Conservation (phyloP, 1,284 basidiomycete species). For the Thecaphora thlaspeos region DNA sequence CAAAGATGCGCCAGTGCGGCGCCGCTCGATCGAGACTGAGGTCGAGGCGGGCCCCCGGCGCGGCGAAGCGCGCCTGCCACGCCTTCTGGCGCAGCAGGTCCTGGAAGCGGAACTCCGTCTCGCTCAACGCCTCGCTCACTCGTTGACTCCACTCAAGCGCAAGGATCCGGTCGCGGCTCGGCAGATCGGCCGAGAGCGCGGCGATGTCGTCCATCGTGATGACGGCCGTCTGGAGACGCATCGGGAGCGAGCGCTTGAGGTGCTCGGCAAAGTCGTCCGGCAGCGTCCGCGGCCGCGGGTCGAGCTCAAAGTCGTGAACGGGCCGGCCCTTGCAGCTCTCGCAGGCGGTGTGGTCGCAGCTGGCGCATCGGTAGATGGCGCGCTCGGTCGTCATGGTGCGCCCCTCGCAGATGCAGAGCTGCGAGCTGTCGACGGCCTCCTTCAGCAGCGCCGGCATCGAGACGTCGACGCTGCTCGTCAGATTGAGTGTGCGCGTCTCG, state of each 20-base stretch:
- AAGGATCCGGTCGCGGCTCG: slow-evolving; percentile 58
- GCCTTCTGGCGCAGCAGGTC: slow-evolving; percentile 68
- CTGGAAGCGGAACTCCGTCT: slow-evolving; percentile 51
- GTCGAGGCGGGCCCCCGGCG: slow-evolving; percentile 71
- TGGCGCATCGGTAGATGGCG: slow-evolving; percentile 68
- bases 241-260: slow-evolving; percentile 79
- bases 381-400: slow-evolving; percentile 68
- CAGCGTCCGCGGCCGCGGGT: slow-evolving; percentile 59
- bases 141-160: slow-evolving; percentile 73
- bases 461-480: slow-evolving; percentile 22
- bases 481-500: slow-evolving; percentile 21
- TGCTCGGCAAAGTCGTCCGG: slow-evolving; percentile 71
- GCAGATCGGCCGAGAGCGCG: slow-evolving; percentile 59
- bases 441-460: slow-evolving; percentile 63
- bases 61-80: slow-evolving; percentile 80
- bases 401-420: slow-evolving; percentile 86
- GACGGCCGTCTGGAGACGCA: slow-evolving; percentile 65
- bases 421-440: slow-evolving; percentile 70
- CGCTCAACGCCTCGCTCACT: slow-evolving; percentile 66
- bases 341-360: slow-evolving; percentile 79
- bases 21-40: slow-evolving; percentile 73
- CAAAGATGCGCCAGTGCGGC: slow-evolving; percentile 77
- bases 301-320: slow-evolving; percentile 72
- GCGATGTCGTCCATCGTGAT: slow-evolving; percentile 63
- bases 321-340: slow-evolving; percentile 83